Evolutionary conservation across 2,329 filamentous ascomycete species (phyloP), one percentile per base, ranked within the genome.

Genomic region (Arachnomyces sp.): DNA sequence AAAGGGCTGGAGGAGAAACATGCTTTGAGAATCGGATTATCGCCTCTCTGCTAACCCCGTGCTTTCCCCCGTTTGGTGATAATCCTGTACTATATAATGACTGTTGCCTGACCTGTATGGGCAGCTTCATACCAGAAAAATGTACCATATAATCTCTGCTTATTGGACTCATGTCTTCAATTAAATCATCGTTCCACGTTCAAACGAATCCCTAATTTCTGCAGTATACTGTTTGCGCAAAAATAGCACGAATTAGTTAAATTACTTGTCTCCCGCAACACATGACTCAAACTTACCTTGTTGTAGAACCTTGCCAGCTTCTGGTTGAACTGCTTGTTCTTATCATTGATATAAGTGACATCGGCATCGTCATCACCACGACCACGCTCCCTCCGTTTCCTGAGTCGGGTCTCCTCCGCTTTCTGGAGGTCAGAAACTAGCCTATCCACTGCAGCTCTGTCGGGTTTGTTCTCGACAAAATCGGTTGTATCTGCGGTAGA

Each of bases 251-350:
- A 44, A 42, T 15, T 28, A 16, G 29, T 13, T 36, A 12, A 16
- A 33, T 7, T 11, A 3, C 12, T 28, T 13, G 6, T 7, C 6
- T 31, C 17, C 3, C 11, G 21, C 32, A 44, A 21, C 9, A 38
- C 57, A 28, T 14, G 11, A 25, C 28, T 12, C 13, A 36, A 32
- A 55, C 66, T 45, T 64, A 74, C 72, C 67, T 95, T 94, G 69
- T 98, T 92, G 68, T 98, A 98, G 70, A 96, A 98, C 51, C 92
- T 75, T 39, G 84, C 74, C 63, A 98, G 72, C 71, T 98, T 96
- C 71, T 94, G 82, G 78, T 98, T 98, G 72, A 98, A 98, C 74
- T 95, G 88, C 74, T 96, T 96, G 74, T 98, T 98, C 82, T 98
- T 95, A 68, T 95, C 88, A 68, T 98, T 98, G 77, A 98, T 98